Conservation (phyloP, 2,329 filamentous ascomycete species). For the Pyrenophora graminea region DNA sequence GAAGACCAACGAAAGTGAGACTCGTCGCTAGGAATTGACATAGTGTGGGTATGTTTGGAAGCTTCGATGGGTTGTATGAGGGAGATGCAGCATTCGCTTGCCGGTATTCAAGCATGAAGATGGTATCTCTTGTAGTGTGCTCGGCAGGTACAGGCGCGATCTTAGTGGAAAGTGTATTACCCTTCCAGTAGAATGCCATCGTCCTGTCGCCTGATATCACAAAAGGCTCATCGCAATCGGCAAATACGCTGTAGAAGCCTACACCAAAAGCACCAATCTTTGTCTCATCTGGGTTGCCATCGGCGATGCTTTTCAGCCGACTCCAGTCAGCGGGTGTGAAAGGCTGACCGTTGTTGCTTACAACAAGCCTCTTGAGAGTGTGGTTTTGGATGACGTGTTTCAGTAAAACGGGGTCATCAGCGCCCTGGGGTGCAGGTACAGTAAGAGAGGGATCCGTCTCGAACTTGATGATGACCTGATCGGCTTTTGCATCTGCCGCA, state of each 20-base stretch:
- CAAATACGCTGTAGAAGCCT: slow-evolving; percentile 97
- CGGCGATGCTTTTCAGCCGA: slow-evolving; percentile 92
- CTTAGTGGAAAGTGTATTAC: slow-evolving; percentile 93
- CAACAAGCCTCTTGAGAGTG: slow-evolving; percentile 82
- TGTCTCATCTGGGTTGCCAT: slow-evolving; percentile 97
- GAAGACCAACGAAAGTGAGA: slow-evolving; percentile 89
- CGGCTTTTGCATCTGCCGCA: slow-evolving; percentile 93
- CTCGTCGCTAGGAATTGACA: slow-evolving; percentile 93
- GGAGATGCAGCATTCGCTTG: slow-evolving; percentile 65
- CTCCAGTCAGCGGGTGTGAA: slow-evolving; percentile 93
- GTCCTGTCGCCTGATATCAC: slow-evolving; percentile 89
- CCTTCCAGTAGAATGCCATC: slow-evolving; percentile 99
- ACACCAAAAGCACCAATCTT: slow-evolving; percentile 99
- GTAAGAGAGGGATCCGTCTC: slow-evolving; percentile 84
- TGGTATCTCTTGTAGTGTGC: slow-evolving; percentile 72
- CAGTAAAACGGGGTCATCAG: slow-evolving; percentile 70
- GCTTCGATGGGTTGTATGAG: slow-evolving; percentile 62
- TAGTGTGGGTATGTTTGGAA: slow-evolving; percentile 83
- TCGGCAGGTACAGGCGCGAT: slow-evolving; percentile 73
- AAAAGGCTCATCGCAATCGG: slow-evolving; percentile 97
- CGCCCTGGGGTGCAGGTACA: slow-evolving; percentile 69
- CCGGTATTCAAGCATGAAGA: slow-evolving; percentile 93
- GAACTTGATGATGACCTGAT: slow-evolving; percentile 86
- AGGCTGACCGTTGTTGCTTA: slow-evolving; percentile 87
- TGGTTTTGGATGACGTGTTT: slow-evolving; percentile 85